Conservation (phyloP, 805 yeast species). For the Lachancea lanzarotensis region DNA sequence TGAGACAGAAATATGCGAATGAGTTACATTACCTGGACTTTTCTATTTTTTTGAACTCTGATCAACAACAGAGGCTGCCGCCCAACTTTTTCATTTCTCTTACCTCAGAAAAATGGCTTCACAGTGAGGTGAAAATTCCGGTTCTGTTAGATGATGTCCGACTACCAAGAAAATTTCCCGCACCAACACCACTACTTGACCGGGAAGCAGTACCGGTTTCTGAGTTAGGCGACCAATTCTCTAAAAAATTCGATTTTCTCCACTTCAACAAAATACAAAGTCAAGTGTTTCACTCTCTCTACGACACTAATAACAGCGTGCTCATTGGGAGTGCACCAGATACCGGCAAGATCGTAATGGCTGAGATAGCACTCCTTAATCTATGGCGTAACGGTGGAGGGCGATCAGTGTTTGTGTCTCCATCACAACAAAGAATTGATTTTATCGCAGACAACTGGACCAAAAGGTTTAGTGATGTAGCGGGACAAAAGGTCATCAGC, state of each 20-base stretch:
- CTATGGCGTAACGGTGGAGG: conserved; percentile 70
- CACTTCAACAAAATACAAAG: conserved; percentile 69
- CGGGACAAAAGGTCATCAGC: conserved; percentile 51
- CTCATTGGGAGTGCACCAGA: conserved; percentile 73
- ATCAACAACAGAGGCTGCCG: conserved; percentile 35
- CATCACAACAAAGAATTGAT: conserved; percentile 53
- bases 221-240: conserved; percentile 45
- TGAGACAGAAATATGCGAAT: conserved; percentile 44
- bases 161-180: conserved; percentile 28
- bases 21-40: conserved; percentile 57
- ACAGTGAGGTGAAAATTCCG: conserved; percentile 59
- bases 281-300: conserved; percentile 57
- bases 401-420: conserved; percentile 65
- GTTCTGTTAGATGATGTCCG: conserved; percentile 34
- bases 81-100: conserved; percentile 72
- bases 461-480: conserved; percentile 39
- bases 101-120: conserved; percentile 81
- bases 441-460: conserved; percentile 45
- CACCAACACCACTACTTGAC: conserved; percentile 19
- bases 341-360: conserved; percentile 64
- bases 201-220: conserved; percentile 42
- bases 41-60: conserved; percentile 39
- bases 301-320: conserved; percentile 49
- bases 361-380: conserved; percentile 63
- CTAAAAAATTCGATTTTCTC: conserved; percentile 39